Evolutionary conservation across 78 protist genomes (phyloP), one percentile per base, ranked within the genome.

Genomic region (Paulinella micropora): DNA sequence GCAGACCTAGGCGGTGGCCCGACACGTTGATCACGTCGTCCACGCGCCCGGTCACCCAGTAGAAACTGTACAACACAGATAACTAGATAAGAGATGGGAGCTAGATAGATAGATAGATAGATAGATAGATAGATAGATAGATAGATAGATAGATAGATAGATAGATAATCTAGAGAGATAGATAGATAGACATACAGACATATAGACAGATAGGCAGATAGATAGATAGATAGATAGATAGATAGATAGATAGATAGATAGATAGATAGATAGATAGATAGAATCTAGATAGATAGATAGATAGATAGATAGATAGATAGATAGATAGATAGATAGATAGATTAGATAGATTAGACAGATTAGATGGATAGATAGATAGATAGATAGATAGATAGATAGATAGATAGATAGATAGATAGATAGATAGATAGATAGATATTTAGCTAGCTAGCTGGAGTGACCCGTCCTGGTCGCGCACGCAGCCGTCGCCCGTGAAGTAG

Each of bases 1-100:
- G 97, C 97, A 0, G 99, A 95, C 98, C 98, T 3, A 97, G 37
- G 34, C 98, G 92, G 86, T 96, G 98, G 3, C 99, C 99, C 0
- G 95, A 88, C 67, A 96, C 97, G 90, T 94, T 95, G 86, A 93
- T 86, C 32, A 95, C 96, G 67, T 91, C 92, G 83, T 97, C 99
- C 0, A 96, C 95, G 31, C 98, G 87, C n/a, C 98, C 99, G 23
- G 92, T 93, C 89, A 95, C 87, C 96, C 96, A 93, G 37, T 89
- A 90, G 90, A 37, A 28, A 23, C 73, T 51, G 15, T 51, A 51
- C 15, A 51, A 23, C 6, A 23, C 15, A 51, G 6, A 51, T 51
- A 51, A 23, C 15, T 15, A 51, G 6, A 51, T 51, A 51, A 51
- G 73, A 23, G 32, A 51, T 51, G 15, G 15, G 73, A 23, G 32